These are phyloP conservation scores for Hymenoscyphus albidus DNA, from an alignment of 2,329 filamentous ascomycete species.

Conservation along the genomic window DNA sequence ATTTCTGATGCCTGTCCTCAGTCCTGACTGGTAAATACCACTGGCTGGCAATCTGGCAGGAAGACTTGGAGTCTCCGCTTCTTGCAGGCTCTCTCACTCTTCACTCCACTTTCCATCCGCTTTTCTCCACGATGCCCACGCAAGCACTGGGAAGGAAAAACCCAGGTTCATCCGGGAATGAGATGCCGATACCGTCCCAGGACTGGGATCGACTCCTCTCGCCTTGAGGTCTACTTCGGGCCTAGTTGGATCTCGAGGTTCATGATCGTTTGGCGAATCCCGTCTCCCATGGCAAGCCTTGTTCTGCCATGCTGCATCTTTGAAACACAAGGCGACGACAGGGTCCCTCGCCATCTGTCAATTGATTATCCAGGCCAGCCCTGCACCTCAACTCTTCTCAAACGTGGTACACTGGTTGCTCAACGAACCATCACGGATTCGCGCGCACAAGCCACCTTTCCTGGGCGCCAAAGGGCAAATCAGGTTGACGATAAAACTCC, in stretches of 20 bases:
- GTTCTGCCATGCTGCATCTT: slow-evolving; percentile 1
- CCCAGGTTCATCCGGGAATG: slow-evolving; percentile 8
- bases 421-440: not conserved
- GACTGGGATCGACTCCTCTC: not conserved
- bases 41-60: not conserved
- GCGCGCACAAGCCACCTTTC: not conserved
- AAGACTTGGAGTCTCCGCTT: not conserved
- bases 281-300: not conserved
- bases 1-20: slow-evolving; percentile 7
- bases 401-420: not conserved
- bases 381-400: not conserved
- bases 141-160: not conserved
- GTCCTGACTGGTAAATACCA: not conserved
- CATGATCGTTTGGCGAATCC: slow-evolving; percentile 5
- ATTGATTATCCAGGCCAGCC: not conserved
- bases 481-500: not conserved
- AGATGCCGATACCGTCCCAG: slow-evolving; percentile 5
- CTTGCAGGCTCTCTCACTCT: not conserved
- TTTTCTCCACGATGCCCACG: not conserved
- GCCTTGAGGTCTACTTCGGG: slow-evolving; percentile 1
- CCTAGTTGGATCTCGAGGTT: slow-evolving; percentile 6
- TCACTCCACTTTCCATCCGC: not conserved
- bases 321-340: slow-evolving; percentile 4
- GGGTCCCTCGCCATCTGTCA: not conserved
- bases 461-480: not conserved